Evolutionary conservation across 2,329 filamentous ascomycete species (phyloP), one percentile per base, ranked within the genome.

Genomic region (Graphium sp.): DNA sequence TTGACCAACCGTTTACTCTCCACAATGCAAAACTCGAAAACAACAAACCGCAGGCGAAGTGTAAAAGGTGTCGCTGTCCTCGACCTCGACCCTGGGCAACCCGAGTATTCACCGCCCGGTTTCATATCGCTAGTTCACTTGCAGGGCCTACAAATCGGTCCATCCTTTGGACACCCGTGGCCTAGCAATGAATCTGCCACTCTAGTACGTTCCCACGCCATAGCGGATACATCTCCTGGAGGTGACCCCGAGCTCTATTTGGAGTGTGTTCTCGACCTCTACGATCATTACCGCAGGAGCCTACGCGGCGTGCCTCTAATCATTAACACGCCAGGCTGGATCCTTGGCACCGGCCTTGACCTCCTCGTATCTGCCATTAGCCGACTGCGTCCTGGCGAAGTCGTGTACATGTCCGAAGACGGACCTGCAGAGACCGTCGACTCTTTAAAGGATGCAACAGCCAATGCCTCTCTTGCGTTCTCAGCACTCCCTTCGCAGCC

Each of bases 61-160:
- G 46, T 30, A 13, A 18, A 15, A 2, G 42, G 44, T 11, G 55
- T 76, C 16, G 62, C 59, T 31, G 55, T 77, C n/a, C 58, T 89
- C 6, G 81, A 89, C 39, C 57, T 87, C 7, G 80, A 89, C 42
- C 76, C 78, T 1, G 75, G 74, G 0, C 79, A 84, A 41, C 77
- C 80, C 3, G 80, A 85, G 42, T 84, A 77, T 44, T 67, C 66
- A 0, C 62, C 74, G 2, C 66, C 74, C 1, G 79, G 80, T 1
- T 71, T 76, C 10, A 43, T 87, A 13, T 79, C 78, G 2, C 63
- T 87, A 4, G 54, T 74, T 10, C 58, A 66, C 17, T 49, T 84
- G 8, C 56, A 53, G 2, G 49, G 59, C 18, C 67, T 74, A 0
- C 72, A 81, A 28, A 52, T 85, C 5, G 64, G 70, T 0, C 66